Base-by-base conservation (phyloP, 345 rosid species). In the Fremontodendron californicum region DNA sequence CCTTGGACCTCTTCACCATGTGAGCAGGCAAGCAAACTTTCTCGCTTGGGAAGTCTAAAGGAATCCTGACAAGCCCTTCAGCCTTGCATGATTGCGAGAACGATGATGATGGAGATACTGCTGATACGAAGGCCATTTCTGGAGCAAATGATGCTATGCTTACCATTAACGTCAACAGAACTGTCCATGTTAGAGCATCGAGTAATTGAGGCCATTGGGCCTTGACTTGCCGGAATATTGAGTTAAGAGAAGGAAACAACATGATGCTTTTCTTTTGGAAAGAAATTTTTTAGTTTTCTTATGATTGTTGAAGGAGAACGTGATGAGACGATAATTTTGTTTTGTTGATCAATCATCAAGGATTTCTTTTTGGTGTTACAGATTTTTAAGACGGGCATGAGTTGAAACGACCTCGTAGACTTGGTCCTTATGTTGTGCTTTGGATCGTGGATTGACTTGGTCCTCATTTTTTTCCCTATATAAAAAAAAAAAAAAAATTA, bases 91-190 rank as follows among this genome's bases (percentile, higher is more conserved):
- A 49, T 45, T 48, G 43, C 10, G 84, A 74, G 33, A 78, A 73
- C 16, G 79, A 78, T 5, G 82, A 83, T 0, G 83, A 71, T 15
- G 82, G 78, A 23, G 85, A 82, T 10, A 87, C n/a, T 18, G 82
- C 42, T 3, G 82, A 78, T n/a, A 78, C 81, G 45, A 85, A 87
- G 27, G 87, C 89, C 11, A 64, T 52, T 78, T 82, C 88, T 0
- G 86, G 79, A 4, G 80, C 75, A 29, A 88, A 77, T 0, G 84
- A 83, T 5, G 81, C 60, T 39, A 80, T 54, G 7, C 79, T 79
- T 64, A 84, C 86, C 0, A 82, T 76, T 21, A 81, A 29, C 11
- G 54, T 70, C 49, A 85, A 72, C 66, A 85, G 72, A 39, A 75
- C 54, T 3, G 85, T 84, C 87, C 87, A 87, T 31, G 70, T 74